Evolutionary conservation across 495 filamentous ascomycete genomes (phyloP).

Genomic region (Penicillium roqueforti): DNA sequence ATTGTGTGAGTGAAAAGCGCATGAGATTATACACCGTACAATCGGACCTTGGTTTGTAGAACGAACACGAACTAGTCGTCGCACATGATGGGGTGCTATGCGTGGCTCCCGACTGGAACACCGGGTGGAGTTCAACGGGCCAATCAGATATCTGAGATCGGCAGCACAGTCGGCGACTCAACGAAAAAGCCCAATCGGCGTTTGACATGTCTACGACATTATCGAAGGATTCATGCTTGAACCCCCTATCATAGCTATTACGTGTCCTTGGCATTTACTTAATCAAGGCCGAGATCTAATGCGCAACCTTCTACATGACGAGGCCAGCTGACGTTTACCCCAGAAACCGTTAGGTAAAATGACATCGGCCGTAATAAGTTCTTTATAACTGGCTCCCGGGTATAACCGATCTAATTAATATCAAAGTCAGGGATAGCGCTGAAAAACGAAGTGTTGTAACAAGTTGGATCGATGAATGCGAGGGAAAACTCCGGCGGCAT

Average conservation of each 20-base stretch:
- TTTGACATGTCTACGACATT: not conserved
- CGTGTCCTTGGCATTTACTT: not conserved
- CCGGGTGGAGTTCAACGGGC: not conserved
- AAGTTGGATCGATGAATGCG: constrained; percentile 27
- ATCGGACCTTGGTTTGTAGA: not conserved
- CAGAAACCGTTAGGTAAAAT: not conserved
- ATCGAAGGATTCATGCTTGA: not conserved
- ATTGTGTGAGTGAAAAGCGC: not conserved
- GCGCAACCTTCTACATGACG: not conserved
- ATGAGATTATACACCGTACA: not conserved
- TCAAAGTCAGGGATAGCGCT: constrained; percentile 23
- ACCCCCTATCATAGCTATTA: constrained; percentile 2
- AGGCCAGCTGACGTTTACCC: not conserved
- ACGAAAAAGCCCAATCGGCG: not conserved
- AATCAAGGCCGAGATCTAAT: not conserved
- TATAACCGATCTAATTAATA: constrained; percentile 13
- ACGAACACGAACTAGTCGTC: not conserved
- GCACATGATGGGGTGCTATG: not conserved
- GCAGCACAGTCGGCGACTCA: not conserved
- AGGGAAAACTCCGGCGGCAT: constrained; percentile 27
- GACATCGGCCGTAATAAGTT: not conserved
- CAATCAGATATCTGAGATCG: not conserved
- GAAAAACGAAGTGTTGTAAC: constrained; percentile 28
- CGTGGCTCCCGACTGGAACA: not conserved
- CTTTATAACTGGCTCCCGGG: not conserved